Evolutionary conservation across 2,329 filamentous ascomycete species (phyloP).

Genomic region (Aspergillus persii): DNA sequence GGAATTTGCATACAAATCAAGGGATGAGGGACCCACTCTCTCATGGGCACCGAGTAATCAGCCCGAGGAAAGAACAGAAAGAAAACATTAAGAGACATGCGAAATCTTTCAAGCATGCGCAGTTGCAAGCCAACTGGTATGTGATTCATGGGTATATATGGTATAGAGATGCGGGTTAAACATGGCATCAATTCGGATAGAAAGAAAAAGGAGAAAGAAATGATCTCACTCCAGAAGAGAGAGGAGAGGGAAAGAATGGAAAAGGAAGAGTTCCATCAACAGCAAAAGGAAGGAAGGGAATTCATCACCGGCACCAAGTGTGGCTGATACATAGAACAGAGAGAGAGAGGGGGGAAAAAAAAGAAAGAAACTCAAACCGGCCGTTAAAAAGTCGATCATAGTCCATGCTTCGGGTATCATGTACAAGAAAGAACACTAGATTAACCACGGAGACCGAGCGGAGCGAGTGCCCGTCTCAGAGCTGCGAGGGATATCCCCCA

Average conservation of each 20-base stretch:
- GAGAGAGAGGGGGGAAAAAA: too few relatives aligned
- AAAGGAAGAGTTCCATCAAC: not conserved
- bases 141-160: not conserved
- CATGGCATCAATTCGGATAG: not conserved
- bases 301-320: not conserved
- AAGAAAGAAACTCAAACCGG: not conserved
- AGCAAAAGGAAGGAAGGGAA: too few relatives aligned
- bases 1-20: not conserved
- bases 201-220: not conserved
- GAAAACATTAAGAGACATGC: not conserved
- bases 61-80: not conserved
- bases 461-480: constrained; percentile 5
- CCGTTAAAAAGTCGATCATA: not conserved
- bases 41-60: too few relatives aligned
- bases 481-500: constrained; percentile 19
- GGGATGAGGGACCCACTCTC: not conserved
- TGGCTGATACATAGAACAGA: not conserved
- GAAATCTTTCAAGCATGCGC: not conserved
- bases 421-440: not conserved
- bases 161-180: not conserved
- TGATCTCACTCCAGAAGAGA: not conserved
- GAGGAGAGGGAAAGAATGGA: not conserved
- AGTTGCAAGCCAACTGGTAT: not conserved
- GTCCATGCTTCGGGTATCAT: constrained; percentile 1
- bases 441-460: not conserved